These are phyloP conservation scores for Vigna angularis DNA, from an alignment of 306 rosid genomes.

Conservation along the genomic window DNA sequence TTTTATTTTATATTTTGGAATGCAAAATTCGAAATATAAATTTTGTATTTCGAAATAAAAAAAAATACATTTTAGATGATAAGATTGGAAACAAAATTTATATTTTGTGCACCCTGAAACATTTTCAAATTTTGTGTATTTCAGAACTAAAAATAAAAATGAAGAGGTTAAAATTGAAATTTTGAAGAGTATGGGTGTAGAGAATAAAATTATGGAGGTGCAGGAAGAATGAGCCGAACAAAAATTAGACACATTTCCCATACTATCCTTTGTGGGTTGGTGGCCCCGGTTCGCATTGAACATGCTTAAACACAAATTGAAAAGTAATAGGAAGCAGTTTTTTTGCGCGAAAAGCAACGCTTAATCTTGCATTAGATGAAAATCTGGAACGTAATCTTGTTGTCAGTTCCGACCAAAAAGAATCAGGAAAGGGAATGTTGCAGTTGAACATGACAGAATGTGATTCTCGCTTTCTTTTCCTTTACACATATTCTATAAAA, in stretches of 20 bases:
- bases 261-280: not conserved
- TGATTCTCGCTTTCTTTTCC: constrained; percentile 41
- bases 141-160: no score
- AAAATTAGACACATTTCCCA: not conserved
- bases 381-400: constrained; percentile 37
- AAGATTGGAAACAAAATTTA: no score
- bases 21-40: no score
- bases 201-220: no score
- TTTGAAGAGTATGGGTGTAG: no score
- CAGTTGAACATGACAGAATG: constrained; percentile 42
- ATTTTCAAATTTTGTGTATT: no score
- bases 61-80: no score
- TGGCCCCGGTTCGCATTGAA: not conserved
- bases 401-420: constrained; percentile 40
- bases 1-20: no score
- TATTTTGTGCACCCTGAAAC: no score
- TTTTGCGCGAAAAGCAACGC: constrained; percentile 11
- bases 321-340: constrained; percentile 11
- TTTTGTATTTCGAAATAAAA: no score
- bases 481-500: constrained; percentile 31
- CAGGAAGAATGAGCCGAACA: no score
- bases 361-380: constrained; percentile 33
- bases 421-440: constrained; percentile 46
- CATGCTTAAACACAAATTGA: not conserved
- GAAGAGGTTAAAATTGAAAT: no score